Percentiles rank a stretch among this genome's conserved stretches.
phyloP scores from a whole-genome alignment of 345 rosid genomes.

The sweet orange (Citrus sinensis) region DNA sequence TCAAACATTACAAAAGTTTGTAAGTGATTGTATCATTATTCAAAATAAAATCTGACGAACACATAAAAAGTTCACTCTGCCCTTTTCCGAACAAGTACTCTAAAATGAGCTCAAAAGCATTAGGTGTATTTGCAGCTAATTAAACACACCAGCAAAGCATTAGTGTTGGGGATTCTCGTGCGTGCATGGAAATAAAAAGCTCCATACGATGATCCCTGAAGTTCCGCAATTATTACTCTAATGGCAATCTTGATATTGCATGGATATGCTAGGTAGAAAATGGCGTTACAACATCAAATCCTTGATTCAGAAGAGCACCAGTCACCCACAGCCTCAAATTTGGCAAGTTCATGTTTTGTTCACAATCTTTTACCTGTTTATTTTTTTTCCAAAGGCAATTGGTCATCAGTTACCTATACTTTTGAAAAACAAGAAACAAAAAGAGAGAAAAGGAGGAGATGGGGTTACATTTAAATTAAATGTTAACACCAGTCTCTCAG shows the following conservation, averaged over 20 bases:
- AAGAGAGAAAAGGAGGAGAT: background rate
- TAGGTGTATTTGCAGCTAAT: background rate
- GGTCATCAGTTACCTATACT: background rate
- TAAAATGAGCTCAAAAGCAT: background rate
- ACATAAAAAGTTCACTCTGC: background rate
- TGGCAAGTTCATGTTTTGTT: constrained; percentile 48
- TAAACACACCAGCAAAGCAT: background rate
- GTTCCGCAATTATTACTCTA: background rate
- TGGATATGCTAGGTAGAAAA: constrained; percentile 6
- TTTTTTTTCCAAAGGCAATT: background rate
- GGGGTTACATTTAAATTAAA: constrained; percentile 54
- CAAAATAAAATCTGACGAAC: no score
- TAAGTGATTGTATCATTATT: no score
- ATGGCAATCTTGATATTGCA: background rate
- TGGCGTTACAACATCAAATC: constrained; percentile 44
- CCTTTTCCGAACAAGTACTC: no score
- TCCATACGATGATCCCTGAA: background rate
- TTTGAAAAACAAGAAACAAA: background rate
- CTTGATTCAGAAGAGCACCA: constrained; percentile 75
- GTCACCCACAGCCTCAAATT: constrained; percentile 73
- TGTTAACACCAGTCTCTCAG: constrained; percentile 49
- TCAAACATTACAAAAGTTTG: no score
- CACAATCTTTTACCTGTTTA: constrained; percentile 49
- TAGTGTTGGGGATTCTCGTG: background rate
- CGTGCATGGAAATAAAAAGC: background rate